These are phyloP conservation scores for Phalaenopsis aphrodite DNA, from an alignment of 106 monocot species.

Conservation along the genomic window DNA sequence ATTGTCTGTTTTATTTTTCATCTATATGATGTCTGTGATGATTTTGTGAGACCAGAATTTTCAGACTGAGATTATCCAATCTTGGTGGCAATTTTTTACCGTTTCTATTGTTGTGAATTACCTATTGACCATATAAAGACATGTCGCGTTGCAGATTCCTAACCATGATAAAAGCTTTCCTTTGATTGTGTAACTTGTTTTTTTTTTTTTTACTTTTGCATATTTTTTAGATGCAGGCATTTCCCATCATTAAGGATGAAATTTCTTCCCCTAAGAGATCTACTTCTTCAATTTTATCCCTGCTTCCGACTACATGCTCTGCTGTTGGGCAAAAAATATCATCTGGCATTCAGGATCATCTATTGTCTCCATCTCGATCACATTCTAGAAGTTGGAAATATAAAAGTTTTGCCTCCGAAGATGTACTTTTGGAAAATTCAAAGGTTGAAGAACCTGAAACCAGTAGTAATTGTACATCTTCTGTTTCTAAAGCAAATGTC, in stretches of 20 bases:
- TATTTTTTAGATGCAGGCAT: slow-evolving; percentile 26
- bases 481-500: not conserved
- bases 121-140: not conserved
- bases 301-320: slow-evolving; percentile 25
- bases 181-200: not conserved
- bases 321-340: slow-evolving; percentile 6
- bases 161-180: not conserved
- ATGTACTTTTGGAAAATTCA: slow-evolving; percentile 18
- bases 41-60: not conserved
- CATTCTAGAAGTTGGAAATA: slow-evolving; percentile 34
- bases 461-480: slow-evolving; percentile 6
- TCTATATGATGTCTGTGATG: not conserved
- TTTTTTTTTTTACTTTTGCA: not conserved
- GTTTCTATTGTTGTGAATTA: not conserved
- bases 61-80: not conserved
- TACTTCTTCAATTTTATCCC: slow-evolving; percentile 31
- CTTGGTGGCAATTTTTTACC: not conserved
- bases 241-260: slow-evolving; percentile 20
- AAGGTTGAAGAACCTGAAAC: slow-evolving; percentile 22
- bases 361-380: slow-evolving; percentile 22
- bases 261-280: slow-evolving; percentile 28
- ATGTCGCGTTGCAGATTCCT: not conserved
- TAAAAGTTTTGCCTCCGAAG: slow-evolving; percentile 22
- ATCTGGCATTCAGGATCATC: slow-evolving; percentile 1
- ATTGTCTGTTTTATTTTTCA: not conserved